Percentiles rank a stretch among this genome's conserved stretches.
Evolutionary conservation across 768 basidiomycete species (phyloP).

Genomic region (Termitomyces sp.): DNA sequence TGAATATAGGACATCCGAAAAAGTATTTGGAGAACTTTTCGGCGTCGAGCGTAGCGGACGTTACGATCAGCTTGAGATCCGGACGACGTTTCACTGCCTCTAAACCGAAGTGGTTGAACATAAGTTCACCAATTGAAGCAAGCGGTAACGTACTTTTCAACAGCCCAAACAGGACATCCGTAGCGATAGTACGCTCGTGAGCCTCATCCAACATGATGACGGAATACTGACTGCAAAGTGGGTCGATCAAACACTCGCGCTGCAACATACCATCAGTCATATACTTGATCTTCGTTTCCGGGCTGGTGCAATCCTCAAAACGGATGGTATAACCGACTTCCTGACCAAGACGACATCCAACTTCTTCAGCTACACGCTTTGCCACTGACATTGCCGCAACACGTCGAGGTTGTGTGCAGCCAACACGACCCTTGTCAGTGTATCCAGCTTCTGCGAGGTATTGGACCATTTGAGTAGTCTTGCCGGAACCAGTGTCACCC

Average conservation of each 20-base stretch:
- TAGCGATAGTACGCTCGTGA: slow-evolving; percentile 97
- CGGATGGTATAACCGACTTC: slow-evolving; percentile 99
- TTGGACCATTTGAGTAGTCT: slow-evolving; percentile 99
- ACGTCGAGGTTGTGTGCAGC: slow-evolving; percentile 98
- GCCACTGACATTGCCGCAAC: slow-evolving; percentile 99
- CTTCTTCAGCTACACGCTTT: slow-evolving; percentile 97
- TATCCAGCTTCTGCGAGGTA: slow-evolving; percentile 95
- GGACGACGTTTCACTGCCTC: slow-evolving; percentile 93
- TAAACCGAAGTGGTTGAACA: slow-evolving; percentile 25
- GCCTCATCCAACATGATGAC: slow-evolving; percentile 99
- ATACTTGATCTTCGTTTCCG: slow-evolving; percentile 99
- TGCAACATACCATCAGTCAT: slow-evolving; percentile 99
- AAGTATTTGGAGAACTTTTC: slow-evolving; percentile 99
- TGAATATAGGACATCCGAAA: slow-evolving; percentile 98
- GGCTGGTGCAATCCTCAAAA: slow-evolving; percentile 98
- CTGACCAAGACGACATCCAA: slow-evolving; percentile 93
- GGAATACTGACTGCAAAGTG: slow-evolving; percentile 86
- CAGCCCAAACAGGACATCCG: slow-evolving; percentile 94
- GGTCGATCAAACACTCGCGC: slow-evolving; percentile 94
- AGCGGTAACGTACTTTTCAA: slow-evolving; percentile 65
- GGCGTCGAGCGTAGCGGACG: slow-evolving; percentile 97
- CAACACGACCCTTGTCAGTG: slow-evolving; percentile 86
- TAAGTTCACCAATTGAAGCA: neutral
- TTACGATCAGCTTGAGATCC: slow-evolving; percentile 96
- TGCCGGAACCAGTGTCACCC: slow-evolving; percentile 97